A percentile compares a stretch with the other conserved stretches of the same genome.
phyloP scores from a whole-genome alignment of 495 filamentous ascomycete genomes.

The Platismatia glauca region DNA sequence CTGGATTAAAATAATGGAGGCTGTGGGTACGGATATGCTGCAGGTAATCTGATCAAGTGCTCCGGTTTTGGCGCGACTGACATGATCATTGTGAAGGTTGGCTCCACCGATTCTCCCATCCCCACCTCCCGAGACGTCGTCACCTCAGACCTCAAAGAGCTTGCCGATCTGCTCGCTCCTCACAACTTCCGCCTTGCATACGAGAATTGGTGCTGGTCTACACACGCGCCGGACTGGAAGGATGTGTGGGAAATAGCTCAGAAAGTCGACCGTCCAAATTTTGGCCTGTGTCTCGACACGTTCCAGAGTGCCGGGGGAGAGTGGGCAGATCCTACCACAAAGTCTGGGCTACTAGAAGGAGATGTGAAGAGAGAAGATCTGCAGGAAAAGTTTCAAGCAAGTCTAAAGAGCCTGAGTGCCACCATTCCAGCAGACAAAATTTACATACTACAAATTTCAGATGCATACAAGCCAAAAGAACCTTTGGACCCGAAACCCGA shows the following conservation, averaged over 20 bases:
- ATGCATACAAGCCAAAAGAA: slow-evolving; percentile 56
- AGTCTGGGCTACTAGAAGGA: slow-evolving; percentile 48
- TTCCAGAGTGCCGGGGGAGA: slow-evolving; percentile 72
- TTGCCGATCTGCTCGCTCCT: slow-evolving; percentile 54
- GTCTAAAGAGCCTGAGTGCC: slow-evolving; percentile 43
- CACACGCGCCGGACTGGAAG: slow-evolving; percentile 58
- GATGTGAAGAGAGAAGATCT: slow-evolving; percentile 33
- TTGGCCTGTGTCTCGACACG: slow-evolving; percentile 73
- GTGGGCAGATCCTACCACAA: slow-evolving; percentile 65
- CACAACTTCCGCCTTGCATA: slow-evolving; percentile 57
- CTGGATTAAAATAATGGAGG: slow-evolving; percentile 68
- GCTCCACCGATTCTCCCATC: slow-evolving; percentile 57
- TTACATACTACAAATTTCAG: slow-evolving; percentile 65
- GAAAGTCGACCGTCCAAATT: slow-evolving; percentile 51
- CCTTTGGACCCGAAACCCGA: slow-evolving; percentile 42
- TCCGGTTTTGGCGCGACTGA: neutral
- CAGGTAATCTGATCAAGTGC: slow-evolving; percentile 39
- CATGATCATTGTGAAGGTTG: slow-evolving; percentile 39
- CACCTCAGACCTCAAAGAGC: slow-evolving; percentile 50
- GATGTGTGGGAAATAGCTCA: slow-evolving; percentile 59
- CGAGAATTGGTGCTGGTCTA: slow-evolving; percentile 83
- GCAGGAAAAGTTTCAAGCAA: slow-evolving; percentile 40
- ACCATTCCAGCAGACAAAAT: slow-evolving; percentile 64
- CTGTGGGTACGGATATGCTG: slow-evolving; percentile 61
- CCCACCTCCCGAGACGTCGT: slow-evolving; percentile 39